A percentile compares a stretch with the other conserved stretches of the same genome.
These are phyloP conservation scores for Acanthamoeba royreba DNA, from an alignment of 208 protist species.

Conservation along the genomic window DNA sequence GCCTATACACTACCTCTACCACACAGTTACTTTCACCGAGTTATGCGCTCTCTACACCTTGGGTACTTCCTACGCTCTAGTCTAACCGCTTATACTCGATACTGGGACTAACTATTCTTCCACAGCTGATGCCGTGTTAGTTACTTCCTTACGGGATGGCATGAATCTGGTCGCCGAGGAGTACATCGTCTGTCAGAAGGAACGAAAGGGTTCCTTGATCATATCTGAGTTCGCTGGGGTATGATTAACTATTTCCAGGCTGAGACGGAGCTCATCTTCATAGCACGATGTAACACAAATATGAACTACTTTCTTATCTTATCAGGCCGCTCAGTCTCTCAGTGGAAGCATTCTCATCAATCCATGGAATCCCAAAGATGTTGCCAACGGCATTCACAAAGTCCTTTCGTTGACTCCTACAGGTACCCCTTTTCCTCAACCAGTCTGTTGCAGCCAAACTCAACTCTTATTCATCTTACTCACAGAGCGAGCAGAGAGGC, in stretches of 20 bases:
- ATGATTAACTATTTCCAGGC: background rate
- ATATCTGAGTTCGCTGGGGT: constrained; percentile 79
- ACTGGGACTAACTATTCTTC: background rate
- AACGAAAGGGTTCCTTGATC: constrained; percentile 73
- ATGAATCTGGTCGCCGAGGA: constrained; percentile 81
- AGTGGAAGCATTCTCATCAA: background rate
- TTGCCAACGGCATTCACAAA: background rate
- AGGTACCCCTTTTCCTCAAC: background rate
- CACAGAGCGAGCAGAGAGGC: background rate
- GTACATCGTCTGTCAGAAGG: constrained; percentile 74
- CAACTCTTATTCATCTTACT: background rate
- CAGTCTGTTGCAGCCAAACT: background rate
- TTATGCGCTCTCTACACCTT: constrained; percentile 72
- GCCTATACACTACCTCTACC: constrained; percentile 79
- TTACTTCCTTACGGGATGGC: constrained; percentile 79
- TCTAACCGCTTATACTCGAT: background rate
- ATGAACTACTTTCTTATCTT: too few relatives aligned
- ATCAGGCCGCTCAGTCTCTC: constrained; percentile 11
- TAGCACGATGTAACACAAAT: background rate
- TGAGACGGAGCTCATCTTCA: background rate
- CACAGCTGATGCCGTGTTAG: constrained; percentile 70
- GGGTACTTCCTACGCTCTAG: background rate
- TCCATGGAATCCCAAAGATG: background rate
- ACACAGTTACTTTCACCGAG: constrained; percentile 66
- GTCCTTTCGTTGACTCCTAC: background rate